phyloP scores from a whole-genome alignment of 495 filamentous ascomycete genomes.

The Hypoxylon fragiforme region DNA sequence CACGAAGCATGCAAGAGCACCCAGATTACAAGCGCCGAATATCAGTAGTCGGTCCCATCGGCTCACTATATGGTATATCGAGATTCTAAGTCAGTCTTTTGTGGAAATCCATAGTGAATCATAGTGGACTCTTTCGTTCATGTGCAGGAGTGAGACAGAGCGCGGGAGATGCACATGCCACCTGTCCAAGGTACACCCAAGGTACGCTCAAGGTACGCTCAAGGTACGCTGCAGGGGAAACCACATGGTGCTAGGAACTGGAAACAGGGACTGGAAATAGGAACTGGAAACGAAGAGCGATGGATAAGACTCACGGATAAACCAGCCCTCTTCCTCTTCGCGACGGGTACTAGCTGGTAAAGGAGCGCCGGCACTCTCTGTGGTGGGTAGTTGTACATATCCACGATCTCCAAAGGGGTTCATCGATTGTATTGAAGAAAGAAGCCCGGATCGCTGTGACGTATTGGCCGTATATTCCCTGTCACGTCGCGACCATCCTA shows the following conservation, averaged over 20 bases:
- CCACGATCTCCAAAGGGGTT: constrained; percentile 90
- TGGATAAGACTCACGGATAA: constrained; percentile 78
- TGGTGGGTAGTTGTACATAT: constrained; percentile 90
- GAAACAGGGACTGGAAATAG: constrained; percentile 15
- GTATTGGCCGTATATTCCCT: constrained; percentile 69
- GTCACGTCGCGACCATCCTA: constrained; percentile 92
- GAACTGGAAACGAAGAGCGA: constrained; percentile 17
- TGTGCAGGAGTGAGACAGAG: constrained; percentile 45
- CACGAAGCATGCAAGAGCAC: constrained; percentile 87
- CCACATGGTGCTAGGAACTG: constrained; percentile 9
- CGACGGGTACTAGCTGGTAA: constrained; percentile 81
- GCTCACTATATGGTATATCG: constrained; percentile 67
- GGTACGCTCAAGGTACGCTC: too few species aligned
- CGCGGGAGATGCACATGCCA: constrained; percentile 47
- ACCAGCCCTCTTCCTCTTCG: constrained; percentile 94
- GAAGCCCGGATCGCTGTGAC: constrained; percentile 67
- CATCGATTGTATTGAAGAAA: constrained; percentile 78
- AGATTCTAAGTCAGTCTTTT: constrained; percentile 40
- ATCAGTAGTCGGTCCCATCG: constrained; percentile 95
- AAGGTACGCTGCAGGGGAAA: constrained; percentile 41
- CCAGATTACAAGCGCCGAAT: constrained; percentile 89
- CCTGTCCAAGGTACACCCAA: constrained; percentile 31
- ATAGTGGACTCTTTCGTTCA: constrained; percentile 35
- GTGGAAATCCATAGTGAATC: too few species aligned
- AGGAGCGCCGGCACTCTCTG: constrained; percentile 79